phyloP scores from a whole-genome alignment of 1,139 yeast species.

The Entelexis sorbosivorans region DNA sequence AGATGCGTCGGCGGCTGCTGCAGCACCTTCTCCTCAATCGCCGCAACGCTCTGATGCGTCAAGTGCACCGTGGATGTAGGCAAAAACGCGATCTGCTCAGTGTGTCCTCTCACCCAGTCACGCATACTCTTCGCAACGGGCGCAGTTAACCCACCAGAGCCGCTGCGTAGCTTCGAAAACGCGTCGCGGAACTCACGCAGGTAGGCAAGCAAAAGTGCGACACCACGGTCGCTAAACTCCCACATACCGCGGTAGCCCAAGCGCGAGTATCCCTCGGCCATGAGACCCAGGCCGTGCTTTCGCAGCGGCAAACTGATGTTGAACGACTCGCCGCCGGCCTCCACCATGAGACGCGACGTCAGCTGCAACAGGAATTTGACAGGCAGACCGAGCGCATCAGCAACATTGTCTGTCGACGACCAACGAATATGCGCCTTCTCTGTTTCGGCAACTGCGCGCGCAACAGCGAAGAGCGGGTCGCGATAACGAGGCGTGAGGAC shows the following conservation, averaged over 20 bases:
- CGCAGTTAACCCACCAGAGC: not conserved
- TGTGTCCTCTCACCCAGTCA: conserved; percentile 45
- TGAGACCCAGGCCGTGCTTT: conserved; percentile 65
- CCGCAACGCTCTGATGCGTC: conserved; percentile 46
- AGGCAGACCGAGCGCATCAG: conserved; percentile 46
- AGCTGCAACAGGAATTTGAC: conserved; percentile 64
- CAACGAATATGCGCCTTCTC: conserved; percentile 52
- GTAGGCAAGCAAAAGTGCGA: conserved; percentile 55
- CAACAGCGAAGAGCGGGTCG: conserved; percentile 28
- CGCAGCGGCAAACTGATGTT: conserved; percentile 81
- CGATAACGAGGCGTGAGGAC: conserved; percentile 22
- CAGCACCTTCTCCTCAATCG: conserved; percentile 44
- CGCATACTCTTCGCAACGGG: conserved; percentile 13
- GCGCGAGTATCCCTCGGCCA: conserved; percentile 79
- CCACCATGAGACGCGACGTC: conserved; percentile 61
- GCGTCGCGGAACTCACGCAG: conserved; percentile 21
- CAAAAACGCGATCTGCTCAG: conserved; percentile 51
- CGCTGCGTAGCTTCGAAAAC: not conserved
- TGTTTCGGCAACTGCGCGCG: conserved; percentile 41
- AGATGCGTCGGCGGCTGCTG: conserved; percentile 11
- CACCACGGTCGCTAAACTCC: conserved; percentile 74
- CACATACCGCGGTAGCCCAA: conserved; percentile 59
- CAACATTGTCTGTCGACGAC: conserved; percentile 56
- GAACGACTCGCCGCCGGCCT: conserved; percentile 40
- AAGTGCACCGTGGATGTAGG: conserved; percentile 72